Percentiles rank a stretch among this genome's conserved stretches.
phyloP scores from a whole-genome alignment of 176 grass and related monocot genomes.

The Musa acuminata region DNA sequence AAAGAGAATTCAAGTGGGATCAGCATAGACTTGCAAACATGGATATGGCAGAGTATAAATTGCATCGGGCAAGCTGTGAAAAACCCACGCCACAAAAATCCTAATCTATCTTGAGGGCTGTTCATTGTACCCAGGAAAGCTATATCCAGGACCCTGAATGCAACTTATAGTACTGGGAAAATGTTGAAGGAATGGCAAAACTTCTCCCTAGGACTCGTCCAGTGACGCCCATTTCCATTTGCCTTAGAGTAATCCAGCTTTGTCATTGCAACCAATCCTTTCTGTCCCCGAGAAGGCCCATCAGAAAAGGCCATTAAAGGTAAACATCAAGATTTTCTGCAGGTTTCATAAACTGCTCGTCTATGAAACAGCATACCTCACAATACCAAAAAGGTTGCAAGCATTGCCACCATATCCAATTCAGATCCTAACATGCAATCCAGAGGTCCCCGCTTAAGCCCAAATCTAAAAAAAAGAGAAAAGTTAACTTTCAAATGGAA shows the following conservation, averaged over 20 bases:
- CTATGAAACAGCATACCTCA: slow-evolving; percentile 62
- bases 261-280: background rate
- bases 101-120: background rate
- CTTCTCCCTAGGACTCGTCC: background rate
- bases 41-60: no score
- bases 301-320: background rate
- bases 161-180: no score
- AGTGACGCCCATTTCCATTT: background rate
- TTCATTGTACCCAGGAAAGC: no score
- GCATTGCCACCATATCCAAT: slow-evolving; percentile 43
- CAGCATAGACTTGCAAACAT: background rate
- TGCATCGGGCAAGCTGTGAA: no score
- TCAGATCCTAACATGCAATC: slow-evolving; percentile 65
- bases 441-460: slow-evolving; percentile 47
- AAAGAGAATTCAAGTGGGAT: no score
- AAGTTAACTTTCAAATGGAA: slow-evolving; percentile 47
- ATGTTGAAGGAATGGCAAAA: background rate
- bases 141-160: no score
- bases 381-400: slow-evolving; percentile 47
- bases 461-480: slow-evolving; percentile 39
- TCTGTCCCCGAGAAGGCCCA: background rate
- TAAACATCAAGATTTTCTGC: slow-evolving; percentile 3
- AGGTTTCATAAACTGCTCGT: slow-evolving; percentile 27
- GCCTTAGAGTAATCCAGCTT: background rate
- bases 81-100: slow-evolving; percentile 10